Base-by-base conservation (phyloP, 208 protist genomes). In the Leishmania lainsoni region DNA sequence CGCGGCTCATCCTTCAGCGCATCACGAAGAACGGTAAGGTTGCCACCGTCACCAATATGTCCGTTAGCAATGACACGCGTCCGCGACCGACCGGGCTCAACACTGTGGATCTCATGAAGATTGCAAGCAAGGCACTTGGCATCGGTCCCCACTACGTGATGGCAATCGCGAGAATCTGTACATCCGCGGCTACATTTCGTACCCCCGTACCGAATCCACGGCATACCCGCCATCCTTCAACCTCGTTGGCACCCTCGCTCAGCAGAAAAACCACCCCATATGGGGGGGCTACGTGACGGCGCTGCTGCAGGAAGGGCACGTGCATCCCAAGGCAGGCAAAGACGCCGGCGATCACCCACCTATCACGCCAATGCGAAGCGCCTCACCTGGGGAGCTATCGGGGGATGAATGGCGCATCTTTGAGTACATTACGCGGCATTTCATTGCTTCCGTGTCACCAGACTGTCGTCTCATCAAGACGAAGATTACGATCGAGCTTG, bases 121-220 rank as follows among this genome's bases (percentile, higher is more conserved):
- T 98, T 10, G 94, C 93, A 12, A 97, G 91, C 52, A 82, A 80
- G 56, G 58, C 76, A 1, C 94, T 99, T 10, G 93, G 94, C 49
- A 93, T 99, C 20, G 92, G 95, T 26, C 97, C 98, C 1, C 90
- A 98, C 81, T 84, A 95, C 63, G 90, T 97, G n/a, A 99, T 99
- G 98, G 89, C 90, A 65, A 86, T 98, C 29, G 98, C 98, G 98
- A 99, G 82, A 87, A 91, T 49, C 78, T 99, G 58, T 99, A 99
- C 91, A 96, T 98, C 42, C 83, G 90, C 49, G 99, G 99, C n/a
- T 98, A 98, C 78, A 98, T 99, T 72, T 98, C 95, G 3, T 99
- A 99, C 87, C 98, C 98, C 3, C 91, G 98, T n/a, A 99, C 98
- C 14, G 98, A 99, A 85, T 97, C 93, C 26, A 99, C 95, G 14